A percentile compares a stretch with the other conserved stretches of the same genome.
These are phyloP conservation scores for Gynostemma pentaphyllum DNA, from an alignment of 306 rosid species.

Conservation along the genomic window DNA sequence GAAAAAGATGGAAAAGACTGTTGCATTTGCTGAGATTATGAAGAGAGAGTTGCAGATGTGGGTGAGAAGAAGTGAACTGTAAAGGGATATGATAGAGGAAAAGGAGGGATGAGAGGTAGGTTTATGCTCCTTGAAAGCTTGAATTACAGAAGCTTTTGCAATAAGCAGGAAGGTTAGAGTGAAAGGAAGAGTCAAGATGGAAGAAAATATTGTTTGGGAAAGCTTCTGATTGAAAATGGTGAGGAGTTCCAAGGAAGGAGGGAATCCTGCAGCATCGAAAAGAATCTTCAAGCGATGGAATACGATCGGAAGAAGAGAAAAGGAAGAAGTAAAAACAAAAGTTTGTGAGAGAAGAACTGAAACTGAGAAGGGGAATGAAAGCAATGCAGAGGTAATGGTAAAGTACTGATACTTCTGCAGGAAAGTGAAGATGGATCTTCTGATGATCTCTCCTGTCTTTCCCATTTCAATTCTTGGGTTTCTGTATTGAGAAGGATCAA, in stretches of 20 bases:
- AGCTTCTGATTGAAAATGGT: constrained; percentile 2
- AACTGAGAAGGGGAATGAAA: constrained; percentile 17
- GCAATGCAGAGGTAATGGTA: constrained; percentile 3
- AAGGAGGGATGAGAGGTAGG: not conserved
- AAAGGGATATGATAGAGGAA: constrained; percentile 14
- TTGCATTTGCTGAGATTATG: constrained; percentile 8
- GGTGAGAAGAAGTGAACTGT: constrained; percentile 17
- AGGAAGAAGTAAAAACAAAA: constrained; percentile 1
- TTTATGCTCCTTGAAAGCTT: constrained; percentile 3
- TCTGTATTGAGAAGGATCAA: constrained; percentile 20
- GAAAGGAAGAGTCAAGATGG: constrained; percentile 13
- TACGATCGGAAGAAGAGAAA: constrained; percentile 21
- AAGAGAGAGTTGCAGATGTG: constrained; percentile 12
- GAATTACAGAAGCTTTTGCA: constrained; percentile 15
- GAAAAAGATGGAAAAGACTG: constrained; percentile 11
- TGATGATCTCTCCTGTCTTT: constrained; percentile 24
- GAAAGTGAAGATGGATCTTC: constrained; percentile 17
- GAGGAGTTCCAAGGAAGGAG: constrained; percentile 7
- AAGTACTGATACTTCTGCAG: constrained; percentile 14
- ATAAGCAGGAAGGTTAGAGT: constrained; percentile 19
- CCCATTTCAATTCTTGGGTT: constrained; percentile 44
- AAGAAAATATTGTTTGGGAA: constrained; percentile 11
- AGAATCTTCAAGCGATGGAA: constrained; percentile 41
- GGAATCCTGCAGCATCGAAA: constrained; percentile 25
- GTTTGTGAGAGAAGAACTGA: constrained; percentile 13